phyloP scores from a whole-genome alignment of 352 stramenopile genomes.

The Pythium dissimile region DNA sequence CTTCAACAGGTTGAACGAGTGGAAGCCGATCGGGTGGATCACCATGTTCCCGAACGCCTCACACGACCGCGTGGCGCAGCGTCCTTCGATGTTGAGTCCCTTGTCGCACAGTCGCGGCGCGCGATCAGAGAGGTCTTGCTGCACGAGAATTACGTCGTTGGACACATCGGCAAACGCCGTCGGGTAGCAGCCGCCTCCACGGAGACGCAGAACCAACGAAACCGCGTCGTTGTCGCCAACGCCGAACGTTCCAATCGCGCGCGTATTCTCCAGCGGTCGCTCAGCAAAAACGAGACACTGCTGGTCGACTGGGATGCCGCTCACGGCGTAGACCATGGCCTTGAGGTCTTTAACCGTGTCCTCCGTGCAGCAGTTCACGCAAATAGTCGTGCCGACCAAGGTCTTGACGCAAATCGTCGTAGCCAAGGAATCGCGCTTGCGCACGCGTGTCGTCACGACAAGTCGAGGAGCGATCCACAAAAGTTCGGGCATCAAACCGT shows the following conservation, averaged over 20 bases:
- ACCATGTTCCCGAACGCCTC: conserved; percentile 21
- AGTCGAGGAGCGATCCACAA: neutral
- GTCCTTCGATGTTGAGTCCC: conserved; percentile 34
- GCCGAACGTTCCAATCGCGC: conserved; percentile 86
- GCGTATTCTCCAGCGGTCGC: conserved; percentile 86
- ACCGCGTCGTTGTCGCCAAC: conserved; percentile 87
- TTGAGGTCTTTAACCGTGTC: neutral
- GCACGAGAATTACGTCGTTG: conserved; percentile 7
- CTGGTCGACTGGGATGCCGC: conserved; percentile 76
- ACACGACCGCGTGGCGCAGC: conserved; percentile 15
- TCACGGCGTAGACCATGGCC: neutral
- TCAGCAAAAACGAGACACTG: conserved; percentile 91
- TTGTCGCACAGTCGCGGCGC: conserved; percentile 12
- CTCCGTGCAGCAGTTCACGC: neutral
- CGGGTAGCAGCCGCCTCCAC: conserved; percentile 29
- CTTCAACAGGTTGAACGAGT: conserved; percentile 24
- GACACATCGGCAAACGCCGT: conserved; percentile 25
- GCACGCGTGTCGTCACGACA: neutral
- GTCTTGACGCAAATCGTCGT: neutral
- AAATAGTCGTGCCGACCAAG: neutral
- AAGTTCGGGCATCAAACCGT: neutral
- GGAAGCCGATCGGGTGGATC: conserved; percentile 10
- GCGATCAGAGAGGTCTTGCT: conserved; percentile 15
- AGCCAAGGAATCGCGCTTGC: neutral
- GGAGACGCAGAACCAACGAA: conserved; percentile 79